Percentiles rank a stretch among this genome's conserved stretches.
These are phyloP conservation scores for Acrasis kona DNA, from an alignment of 78 protist genomes.

Conservation along the genomic window DNA sequence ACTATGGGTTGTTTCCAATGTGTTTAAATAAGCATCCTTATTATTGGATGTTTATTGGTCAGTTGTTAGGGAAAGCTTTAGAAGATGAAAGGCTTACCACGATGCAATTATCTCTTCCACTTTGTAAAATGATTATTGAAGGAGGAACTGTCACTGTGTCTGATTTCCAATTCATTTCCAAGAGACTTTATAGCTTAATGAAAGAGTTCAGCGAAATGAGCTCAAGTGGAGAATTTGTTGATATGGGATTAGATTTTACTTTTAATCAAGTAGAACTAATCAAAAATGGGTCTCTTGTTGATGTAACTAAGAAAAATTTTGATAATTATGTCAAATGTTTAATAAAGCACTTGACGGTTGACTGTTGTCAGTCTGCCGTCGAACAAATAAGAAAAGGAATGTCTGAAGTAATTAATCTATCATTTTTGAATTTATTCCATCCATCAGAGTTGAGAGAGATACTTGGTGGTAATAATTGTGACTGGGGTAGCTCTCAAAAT, in stretches of 20 bases:
- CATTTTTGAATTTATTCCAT: neutral
- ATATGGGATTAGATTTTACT: constrained; percentile 1
- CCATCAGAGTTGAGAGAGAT: neutral
- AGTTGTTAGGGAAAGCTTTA: neutral
- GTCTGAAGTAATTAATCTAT: neutral
- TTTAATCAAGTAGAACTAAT: neutral
- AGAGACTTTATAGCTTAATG: neutral
- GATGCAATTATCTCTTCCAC: neutral
- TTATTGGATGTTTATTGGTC: neutral
- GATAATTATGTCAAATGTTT: neutral
- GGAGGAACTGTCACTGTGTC: neutral
- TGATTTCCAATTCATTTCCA: neutral
- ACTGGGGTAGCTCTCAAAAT: neutral
- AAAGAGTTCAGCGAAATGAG: neutral
- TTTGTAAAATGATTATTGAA: neutral
- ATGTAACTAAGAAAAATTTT: neutral
- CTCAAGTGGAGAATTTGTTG: neutral
- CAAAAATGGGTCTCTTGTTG: neutral
- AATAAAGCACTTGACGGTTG: neutral
- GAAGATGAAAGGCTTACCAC: neutral
- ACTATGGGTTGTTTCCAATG: neutral
- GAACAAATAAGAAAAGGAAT: neutral
- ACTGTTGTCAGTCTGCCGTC: neutral
- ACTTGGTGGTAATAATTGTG: neutral
- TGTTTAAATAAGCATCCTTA: neutral